These are phyloP conservation scores for Malus hybrid DNA, from an alignment of 331 rosid species.

Conservation along the genomic window DNA sequence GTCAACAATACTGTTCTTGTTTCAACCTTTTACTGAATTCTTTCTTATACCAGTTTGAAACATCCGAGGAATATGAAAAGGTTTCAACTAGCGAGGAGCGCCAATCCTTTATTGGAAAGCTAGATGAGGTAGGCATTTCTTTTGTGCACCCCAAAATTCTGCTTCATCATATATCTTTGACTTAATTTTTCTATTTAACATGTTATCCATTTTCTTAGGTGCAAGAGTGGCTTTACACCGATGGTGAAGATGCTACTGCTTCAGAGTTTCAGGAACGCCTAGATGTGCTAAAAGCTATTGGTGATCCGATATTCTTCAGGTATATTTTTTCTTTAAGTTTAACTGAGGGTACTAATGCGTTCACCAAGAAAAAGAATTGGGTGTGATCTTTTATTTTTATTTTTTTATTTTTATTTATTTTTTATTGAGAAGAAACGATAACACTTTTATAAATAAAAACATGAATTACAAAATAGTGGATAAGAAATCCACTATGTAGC, in stretches of 20 bases:
- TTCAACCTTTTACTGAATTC: background rate
- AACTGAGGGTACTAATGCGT: background rate
- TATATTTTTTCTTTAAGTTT: constrained; percentile 8
- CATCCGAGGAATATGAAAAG: constrained; percentile 56
- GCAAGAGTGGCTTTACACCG: constrained; percentile 94
- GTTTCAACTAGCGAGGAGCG: constrained; percentile 74
- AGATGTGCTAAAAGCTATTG: constrained; percentile 60
- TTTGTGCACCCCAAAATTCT: background rate
- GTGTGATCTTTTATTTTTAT: too few species aligned
- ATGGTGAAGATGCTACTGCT: constrained; percentile 96
- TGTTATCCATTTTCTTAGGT: constrained; percentile 39
- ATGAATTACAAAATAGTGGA: too few species aligned
- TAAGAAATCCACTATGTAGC: too few species aligned
- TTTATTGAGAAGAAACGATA: too few species aligned
- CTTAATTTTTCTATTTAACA: constrained; percentile 6
- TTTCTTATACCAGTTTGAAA: constrained; percentile 58
- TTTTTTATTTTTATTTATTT: too few species aligned
- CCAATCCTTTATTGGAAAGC: constrained; percentile 67
- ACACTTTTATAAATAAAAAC: too few species aligned
- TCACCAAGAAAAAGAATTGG: too few species aligned
- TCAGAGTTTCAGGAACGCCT: constrained; percentile 70
- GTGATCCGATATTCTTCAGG: constrained; percentile 92
- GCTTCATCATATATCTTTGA: background rate
- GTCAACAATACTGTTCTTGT: background rate
- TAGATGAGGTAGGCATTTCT: constrained; percentile 65